Evolutionary conservation across 2,329 filamentous ascomycete species (phyloP), one percentile per base, ranked within the genome.

Genomic region (Apiospora malaysiana): DNA sequence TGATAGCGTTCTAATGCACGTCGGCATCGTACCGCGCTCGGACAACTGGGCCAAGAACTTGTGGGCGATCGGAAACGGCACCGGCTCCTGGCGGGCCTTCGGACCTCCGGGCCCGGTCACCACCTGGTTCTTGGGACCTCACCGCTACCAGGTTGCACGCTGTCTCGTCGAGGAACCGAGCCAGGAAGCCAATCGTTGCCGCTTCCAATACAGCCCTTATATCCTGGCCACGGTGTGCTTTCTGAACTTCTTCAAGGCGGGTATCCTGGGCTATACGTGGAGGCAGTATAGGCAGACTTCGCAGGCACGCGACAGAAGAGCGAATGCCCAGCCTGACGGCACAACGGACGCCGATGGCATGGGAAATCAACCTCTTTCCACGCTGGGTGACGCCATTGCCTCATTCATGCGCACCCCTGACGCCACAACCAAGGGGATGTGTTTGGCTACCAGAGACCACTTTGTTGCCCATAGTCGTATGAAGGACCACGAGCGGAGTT

Each of bases 31-130:
- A 1, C 74, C 74, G 23, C 46, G 74, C 7, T 74, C 66, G 37
- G 73, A 76, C 37, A 72, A 75, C 67, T 77, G 76, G 76, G 73
- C 72, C 7, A 78, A 79, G 71, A 76, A 77, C 67, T 70, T 77
- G 68, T 79, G 76, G 77, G 76, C 76, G 6, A 25, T 75, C 12
- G 67, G 56, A 6, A 77, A 78, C 23, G 76, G 77, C 6, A 74
- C 73, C 0, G 27, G 59, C 1, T 9, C 8, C 0, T 68, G 67
- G 7, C 8, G 72, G 18, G 66, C 71, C 8, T 69, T 21, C 9
- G 49, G 65, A 21, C 73, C 72, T 1, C 45, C 66, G 5, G 25
- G 67, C 1, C 74, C 71, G 3, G 71, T 77, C 0, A 74, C 71
- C 1, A 73, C 67, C 8, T 70, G 75, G 70, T 75, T 46, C 25